phyloP scores from a whole-genome alignment of 2,329 filamentous ascomycete species.

The Rhytidhysteron rufulum region DNA sequence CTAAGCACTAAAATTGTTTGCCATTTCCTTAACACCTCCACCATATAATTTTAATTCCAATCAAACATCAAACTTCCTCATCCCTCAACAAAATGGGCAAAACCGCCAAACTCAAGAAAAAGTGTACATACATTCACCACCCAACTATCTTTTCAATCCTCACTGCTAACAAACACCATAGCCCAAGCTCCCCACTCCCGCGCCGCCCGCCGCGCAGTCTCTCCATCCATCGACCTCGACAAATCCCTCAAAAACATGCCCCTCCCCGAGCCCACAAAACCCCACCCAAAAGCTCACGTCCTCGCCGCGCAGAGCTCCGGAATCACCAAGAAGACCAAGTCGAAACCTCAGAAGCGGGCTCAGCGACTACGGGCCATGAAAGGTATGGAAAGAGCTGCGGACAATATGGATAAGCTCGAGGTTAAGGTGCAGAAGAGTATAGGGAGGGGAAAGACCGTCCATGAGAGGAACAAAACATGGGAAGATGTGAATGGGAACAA shows the following conservation, averaged over 20 bases:
- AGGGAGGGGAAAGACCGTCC: slow-evolving; percentile 45
- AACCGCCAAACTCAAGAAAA: slow-evolving; percentile 45
- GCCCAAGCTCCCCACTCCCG: slow-evolving; percentile 67
- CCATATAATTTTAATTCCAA: neutral
- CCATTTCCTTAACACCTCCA: no score
- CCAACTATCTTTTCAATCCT: neutral
- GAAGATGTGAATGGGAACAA: slow-evolving; percentile 32
- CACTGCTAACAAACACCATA: slow-evolving; percentile 28
- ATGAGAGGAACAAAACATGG: slow-evolving; percentile 44
- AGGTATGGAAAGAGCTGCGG: slow-evolving; percentile 54
- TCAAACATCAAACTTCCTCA: slow-evolving; percentile 3
- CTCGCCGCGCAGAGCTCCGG: slow-evolving; percentile 68
- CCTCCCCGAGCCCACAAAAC: slow-evolving; percentile 21
- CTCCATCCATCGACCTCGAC: slow-evolving; percentile 66
- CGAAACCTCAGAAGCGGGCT: slow-evolving; percentile 49
- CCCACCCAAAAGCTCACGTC: slow-evolving; percentile 45
- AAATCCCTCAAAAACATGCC: slow-evolving; percentile 63
- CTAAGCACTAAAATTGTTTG: no score
- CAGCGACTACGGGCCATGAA: slow-evolving; percentile 54
- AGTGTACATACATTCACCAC: slow-evolving; percentile 23
- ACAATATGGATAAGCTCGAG: slow-evolving; percentile 52
- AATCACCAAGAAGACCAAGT: slow-evolving; percentile 63
- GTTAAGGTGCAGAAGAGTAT: slow-evolving; percentile 54
- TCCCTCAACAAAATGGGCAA: slow-evolving; percentile 36
- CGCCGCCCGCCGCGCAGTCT: slow-evolving; percentile 68